Evolutionary conservation across 805 yeast genomes (phyloP).

Genomic region (Yamadazyma kitorensis): DNA sequence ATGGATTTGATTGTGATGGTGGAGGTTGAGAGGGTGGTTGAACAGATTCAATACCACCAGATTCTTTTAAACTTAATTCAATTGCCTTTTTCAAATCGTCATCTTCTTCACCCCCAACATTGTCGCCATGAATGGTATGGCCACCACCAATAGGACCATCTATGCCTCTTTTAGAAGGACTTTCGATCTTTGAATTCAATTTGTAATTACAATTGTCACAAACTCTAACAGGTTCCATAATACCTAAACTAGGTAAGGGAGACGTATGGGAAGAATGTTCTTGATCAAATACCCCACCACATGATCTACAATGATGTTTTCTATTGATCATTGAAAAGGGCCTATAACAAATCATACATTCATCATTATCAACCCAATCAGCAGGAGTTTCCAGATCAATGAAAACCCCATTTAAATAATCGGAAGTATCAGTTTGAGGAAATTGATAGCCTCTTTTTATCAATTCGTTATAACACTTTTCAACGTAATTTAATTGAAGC

Average conservation of each 20-base stretch:
- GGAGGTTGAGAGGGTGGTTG: constrained; percentile 22
- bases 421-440: constrained; percentile 42
- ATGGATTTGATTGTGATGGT: constrained; percentile 12
- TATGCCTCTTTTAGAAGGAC: neutral
- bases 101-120: constrained; percentile 49
- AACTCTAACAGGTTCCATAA: constrained; percentile 84
- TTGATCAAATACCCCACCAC: constrained; percentile 93
- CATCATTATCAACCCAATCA: constrained; percentile 94
- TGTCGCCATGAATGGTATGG: no score
- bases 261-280: constrained; percentile 73
- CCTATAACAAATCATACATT: constrained; percentile 89
- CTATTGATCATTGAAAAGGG: constrained; percentile 79
- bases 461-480: constrained; percentile 57
- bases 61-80: constrained; percentile 69
- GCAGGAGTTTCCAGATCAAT: constrained; percentile 93
- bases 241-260: constrained; percentile 80
- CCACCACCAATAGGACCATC: no score
- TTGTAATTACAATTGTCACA: constrained; percentile 76
- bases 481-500: constrained; percentile 62
- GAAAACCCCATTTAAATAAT: constrained; percentile 42
- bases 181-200: constrained; percentile 4
- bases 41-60: constrained; percentile 17
- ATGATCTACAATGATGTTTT: constrained; percentile 94
- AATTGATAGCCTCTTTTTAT: constrained; percentile 63
- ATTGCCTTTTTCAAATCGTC: constrained; percentile 78